Evolutionary conservation across 208 protist species (phyloP).

Genomic region (Trypanosoma rangeli): DNA sequence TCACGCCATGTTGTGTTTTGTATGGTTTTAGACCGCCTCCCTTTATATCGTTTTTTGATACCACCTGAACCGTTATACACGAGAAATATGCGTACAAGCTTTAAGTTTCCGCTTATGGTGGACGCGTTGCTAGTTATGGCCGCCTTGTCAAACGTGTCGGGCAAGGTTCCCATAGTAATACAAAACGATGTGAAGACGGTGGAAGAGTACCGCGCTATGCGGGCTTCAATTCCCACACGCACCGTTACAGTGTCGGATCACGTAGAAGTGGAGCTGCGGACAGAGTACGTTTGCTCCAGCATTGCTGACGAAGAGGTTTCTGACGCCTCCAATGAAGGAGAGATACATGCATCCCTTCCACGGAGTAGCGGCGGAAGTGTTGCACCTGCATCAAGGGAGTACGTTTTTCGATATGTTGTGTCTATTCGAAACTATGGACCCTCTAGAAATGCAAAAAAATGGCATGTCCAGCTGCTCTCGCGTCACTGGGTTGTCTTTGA

Average conservation of each 20-base stretch:
- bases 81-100: conserved; percentile 47
- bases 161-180: background rate
- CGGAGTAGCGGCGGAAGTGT: background rate
- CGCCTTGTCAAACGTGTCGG: conserved; percentile 25
- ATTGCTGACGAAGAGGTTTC: conserved; percentile 3
- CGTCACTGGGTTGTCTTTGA: conserved; percentile 74
- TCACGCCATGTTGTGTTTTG: conserved; percentile 54
- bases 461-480: conserved; percentile 81
- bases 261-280: conserved; percentile 72
- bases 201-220: conserved; percentile 35
- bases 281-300: conserved; percentile 69
- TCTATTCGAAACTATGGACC: conserved; percentile 69
- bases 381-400: conserved; percentile 17
- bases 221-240: conserved; percentile 51
- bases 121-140: conserved; percentile 75
- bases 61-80: conserved; percentile 82
- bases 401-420: conserved; percentile 84
- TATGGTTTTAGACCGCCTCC: conserved; percentile 43
- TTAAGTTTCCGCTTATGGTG: conserved; percentile 56
- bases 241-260: conserved; percentile 61
- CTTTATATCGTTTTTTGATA: conserved; percentile 70
- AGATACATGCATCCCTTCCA: background rate
- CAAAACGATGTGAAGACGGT: conserved; percentile 7
- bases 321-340: conserved; percentile 3
- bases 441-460: conserved; percentile 54